Percentiles rank a stretch among this genome's conserved stretches.
Conservation (phyloP, 305 asterid genomes). For the Andrographis paniculata region DNA sequence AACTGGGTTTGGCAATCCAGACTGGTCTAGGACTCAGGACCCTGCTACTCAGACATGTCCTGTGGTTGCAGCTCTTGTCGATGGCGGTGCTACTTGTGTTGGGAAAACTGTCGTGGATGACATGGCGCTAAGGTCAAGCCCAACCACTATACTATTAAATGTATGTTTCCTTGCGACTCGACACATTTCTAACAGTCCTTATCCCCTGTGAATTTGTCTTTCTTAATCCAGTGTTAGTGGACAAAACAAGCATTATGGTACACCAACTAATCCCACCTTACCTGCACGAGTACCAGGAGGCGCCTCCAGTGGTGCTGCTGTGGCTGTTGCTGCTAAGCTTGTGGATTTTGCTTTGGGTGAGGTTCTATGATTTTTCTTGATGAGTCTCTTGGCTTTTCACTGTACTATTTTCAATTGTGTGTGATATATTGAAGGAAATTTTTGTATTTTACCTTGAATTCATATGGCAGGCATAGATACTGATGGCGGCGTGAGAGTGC, state of each 20-base stretch:
- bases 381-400: constrained; percentile 1
- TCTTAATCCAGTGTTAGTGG: constrained; percentile 59
- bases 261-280: constrained; percentile 89
- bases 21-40: constrained; percentile 85
- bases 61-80: constrained; percentile 74
- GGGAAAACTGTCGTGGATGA: constrained; percentile 93
- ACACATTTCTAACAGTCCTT: constrained; percentile 1
- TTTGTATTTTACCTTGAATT: not conserved
- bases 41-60: constrained; percentile 66
- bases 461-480: constrained; percentile 73
- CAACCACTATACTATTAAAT: not conserved
- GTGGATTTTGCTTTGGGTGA: constrained; percentile 93
- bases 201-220: not conserved
- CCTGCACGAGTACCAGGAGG: constrained; percentile 86
- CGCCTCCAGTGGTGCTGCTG: constrained; percentile 97
- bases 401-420: not conserved
- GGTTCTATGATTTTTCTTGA: constrained; percentile 13
- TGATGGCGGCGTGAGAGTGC: constrained; percentile 93
- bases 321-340: constrained; percentile 81
- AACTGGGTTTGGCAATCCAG: constrained; percentile 95
- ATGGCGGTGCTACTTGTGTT: constrained; percentile 90
- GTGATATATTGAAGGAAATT: constrained; percentile 1
- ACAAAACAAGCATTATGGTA: constrained; percentile 73
- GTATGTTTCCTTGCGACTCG: not conserved
- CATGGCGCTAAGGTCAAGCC: constrained; percentile 70